Base-by-base conservation (phyloP, 2,329 filamentous ascomycete species). In the Claviceps pusilla region DNA sequence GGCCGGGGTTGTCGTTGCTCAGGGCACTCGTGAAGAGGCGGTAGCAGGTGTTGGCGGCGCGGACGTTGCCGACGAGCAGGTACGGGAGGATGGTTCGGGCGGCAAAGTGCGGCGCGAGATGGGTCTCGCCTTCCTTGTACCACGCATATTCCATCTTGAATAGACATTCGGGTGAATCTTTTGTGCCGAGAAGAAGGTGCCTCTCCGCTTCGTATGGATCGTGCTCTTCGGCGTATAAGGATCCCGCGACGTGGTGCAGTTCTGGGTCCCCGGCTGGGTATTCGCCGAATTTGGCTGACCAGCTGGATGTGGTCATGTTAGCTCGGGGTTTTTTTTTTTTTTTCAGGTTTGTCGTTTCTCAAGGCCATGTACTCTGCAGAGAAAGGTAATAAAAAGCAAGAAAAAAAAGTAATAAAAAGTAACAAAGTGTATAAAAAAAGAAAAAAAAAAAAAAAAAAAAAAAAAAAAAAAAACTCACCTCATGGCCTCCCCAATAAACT, bases 241-340 rank as follows among this genome's bases (percentile, higher is more conserved):
- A 83, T 51, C 93, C 93, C 41, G 84, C 84, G 47, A 95, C 89
- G 71, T 97, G 90, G 70, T 98, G 93, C 54, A 98, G 75, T 64
- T 97, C 93, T 3, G 91, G 86, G 65, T 98, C 93, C 57, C 93
- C 93, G 51, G 89, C 86, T 50, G 93, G 90, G 67, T 87, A 88
- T 48, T 93, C 87, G 61, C 90, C 89, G 64, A 82, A 85, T 67
- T 86, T 91, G 54, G 82, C 78, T 55, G 89, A 94, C 93, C 93
- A 98, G 48, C 70, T 72, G 31, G 6, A 33, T 33, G 31, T 33
- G 31, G 5, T 33, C 10, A 12, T 37, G 10, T 37, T 10, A 33
- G 5, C 31, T 33, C 3, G 4, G 31, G 31, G 31, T 37, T 37
- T 48, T 31, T 48, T 33, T 33, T 48, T n/a, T 48, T 33, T 19